Percentiles rank a stretch among this genome's conserved stretches.
Evolutionary conservation across 495 filamentous ascomycete species (phyloP).

Genomic region (Tuber umbilicatum): DNA sequence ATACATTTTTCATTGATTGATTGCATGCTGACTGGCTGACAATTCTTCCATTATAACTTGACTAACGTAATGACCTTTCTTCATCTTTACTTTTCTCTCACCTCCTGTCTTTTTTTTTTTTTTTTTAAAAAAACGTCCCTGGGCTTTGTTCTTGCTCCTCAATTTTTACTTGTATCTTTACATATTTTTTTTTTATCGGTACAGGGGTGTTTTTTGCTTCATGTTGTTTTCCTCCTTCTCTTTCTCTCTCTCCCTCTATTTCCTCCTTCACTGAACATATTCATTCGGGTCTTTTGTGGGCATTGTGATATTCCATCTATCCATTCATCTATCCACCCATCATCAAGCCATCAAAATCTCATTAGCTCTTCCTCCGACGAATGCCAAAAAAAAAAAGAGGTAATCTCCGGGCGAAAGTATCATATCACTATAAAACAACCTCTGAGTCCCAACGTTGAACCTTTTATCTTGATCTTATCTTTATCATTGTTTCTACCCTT

Average conservation of each 20-base stretch:
- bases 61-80: constrained; percentile 1
- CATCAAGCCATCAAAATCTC: background rate
- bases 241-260: background rate
- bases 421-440: background rate
- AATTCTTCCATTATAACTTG: constrained; percentile 3
- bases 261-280: background rate
- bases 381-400: background rate
- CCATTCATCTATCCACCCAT: too few relatives aligned
- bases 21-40: background rate
- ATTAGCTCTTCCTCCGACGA: background rate
- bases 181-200: background rate
- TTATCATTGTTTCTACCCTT: background rate
- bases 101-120: background rate
- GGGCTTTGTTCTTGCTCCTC: background rate
- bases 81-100: background rate
- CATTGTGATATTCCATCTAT: background rate
- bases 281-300: background rate
- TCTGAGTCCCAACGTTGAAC: background rate
- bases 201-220: background rate
- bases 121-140: background rate
- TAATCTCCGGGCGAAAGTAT: background rate
- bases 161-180: background rate
- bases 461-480: background rate
- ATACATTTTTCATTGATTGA: constrained; percentile 5
- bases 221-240: background rate